Conservation (phyloP, 1,284 basidiomycete genomes). For the Sanguinoderma infundibulare region DNA sequence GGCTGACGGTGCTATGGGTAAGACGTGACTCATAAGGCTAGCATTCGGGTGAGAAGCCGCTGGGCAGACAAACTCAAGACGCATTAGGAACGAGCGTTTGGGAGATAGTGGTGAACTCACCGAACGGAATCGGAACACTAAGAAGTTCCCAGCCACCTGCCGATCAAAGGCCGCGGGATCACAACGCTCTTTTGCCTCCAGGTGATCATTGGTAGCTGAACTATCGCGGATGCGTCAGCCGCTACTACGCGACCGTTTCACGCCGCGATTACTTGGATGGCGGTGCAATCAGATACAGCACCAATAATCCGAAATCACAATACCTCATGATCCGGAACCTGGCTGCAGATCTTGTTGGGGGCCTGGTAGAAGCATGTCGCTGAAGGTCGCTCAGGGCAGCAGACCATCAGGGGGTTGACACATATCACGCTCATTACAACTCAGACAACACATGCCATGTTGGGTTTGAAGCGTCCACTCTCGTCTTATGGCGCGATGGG, state of each 20-base stretch:
- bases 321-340: background rate
- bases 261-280: conserved; percentile 4
- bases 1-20: conserved; percentile 13
- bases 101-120: conserved; percentile 14
- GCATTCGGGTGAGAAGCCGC: conserved; percentile 13
- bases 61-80: conserved; percentile 20
- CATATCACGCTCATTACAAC: conserved; percentile 7
- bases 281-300: background rate
- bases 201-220: conserved; percentile 11
- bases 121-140: conserved; percentile 3
- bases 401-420: background rate
- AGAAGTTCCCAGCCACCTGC: conserved; percentile 9
- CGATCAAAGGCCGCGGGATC: conserved; percentile 14
- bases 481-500: background rate
- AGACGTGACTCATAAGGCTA: conserved; percentile 17
- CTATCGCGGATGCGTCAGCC: conserved; percentile 21
- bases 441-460: conserved; percentile 16
- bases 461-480: conserved; percentile 2
- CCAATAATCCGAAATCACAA: background rate
- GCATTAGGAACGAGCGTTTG: conserved; percentile 16
- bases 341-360: background rate
- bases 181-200: conserved; percentile 7
- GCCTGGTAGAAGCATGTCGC: background rate
- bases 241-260: background rate
- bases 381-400: conserved; percentile 3